A percentile compares a stretch with the other conserved stretches of the same genome.
Evolutionary conservation across 2,329 filamentous ascomycete genomes (phyloP).

Genomic region (Cytospora mali): DNA sequence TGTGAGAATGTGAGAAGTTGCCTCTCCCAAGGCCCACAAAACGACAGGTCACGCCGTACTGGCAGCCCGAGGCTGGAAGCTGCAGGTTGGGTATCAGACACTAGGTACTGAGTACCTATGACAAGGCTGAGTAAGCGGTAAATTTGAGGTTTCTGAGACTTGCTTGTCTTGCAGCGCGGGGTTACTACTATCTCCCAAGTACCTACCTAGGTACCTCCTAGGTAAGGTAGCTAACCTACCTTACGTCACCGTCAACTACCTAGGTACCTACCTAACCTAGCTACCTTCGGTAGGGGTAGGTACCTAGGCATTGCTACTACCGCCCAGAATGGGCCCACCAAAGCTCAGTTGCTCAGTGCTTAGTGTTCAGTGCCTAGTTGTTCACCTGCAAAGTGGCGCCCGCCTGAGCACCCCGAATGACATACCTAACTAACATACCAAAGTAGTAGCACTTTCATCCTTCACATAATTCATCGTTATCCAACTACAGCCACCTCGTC

Average conservation of each 20-base stretch:
- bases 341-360: neutral
- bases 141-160: neutral
- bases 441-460: neutral
- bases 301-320: neutral
- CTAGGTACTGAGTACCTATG: neutral
- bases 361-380: neutral
- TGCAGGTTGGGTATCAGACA: neutral
- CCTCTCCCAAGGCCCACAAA: neutral
- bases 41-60: neutral
- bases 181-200: neutral
- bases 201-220: neutral
- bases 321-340: neutral
- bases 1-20: neutral
- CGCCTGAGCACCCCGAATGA: conserved; percentile 4
- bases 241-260: too few species aligned
- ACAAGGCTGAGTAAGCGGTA: too few species aligned
- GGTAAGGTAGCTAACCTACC: too few species aligned
- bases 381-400: neutral
- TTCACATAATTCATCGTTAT: neutral
- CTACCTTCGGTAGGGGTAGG: neutral
- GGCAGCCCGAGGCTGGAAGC: too few species aligned
- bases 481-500: neutral
- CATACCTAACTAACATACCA: conserved; percentile 1
- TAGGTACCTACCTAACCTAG: too few species aligned
- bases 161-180: neutral